phyloP scores from a whole-genome alignment of 805 yeast genomes.

The Metschnikowia noctiluminum region DNA sequence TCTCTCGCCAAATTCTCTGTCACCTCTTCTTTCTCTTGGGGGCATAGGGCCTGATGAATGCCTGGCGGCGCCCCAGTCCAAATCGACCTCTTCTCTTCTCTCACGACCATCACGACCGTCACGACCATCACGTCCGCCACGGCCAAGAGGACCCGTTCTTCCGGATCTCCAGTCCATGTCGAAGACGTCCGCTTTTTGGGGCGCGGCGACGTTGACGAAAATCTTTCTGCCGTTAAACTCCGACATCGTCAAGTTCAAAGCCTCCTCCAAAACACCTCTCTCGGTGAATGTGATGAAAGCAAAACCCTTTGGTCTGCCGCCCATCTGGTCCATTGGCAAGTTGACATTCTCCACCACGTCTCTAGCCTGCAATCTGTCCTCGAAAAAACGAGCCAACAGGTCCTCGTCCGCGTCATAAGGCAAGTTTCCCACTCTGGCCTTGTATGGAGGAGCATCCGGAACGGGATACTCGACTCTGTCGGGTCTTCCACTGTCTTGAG shows the following conservation, averaged over 20 bases:
- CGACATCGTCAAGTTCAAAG: conserved; percentile 43
- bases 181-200: conserved; percentile 44
- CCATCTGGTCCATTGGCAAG: conserved; percentile 64
- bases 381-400: conserved; percentile 58
- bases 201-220: conserved; percentile 58
- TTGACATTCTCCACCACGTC: conserved; percentile 59
- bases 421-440: conserved; percentile 83
- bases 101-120: conserved; percentile 23
- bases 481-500: conserved; percentile 26
- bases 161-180: conserved; percentile 46
- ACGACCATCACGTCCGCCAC: conserved; percentile 19
- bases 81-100: conserved; percentile 48
- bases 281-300: conserved; percentile 51
- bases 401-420: conserved; percentile 78
- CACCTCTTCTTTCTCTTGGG: conserved; percentile 25
- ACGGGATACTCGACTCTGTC: conserved; percentile 74
- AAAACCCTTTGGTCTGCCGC: conserved; percentile 60
- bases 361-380: conserved; percentile 49
- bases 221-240: conserved; percentile 49
- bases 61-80: conserved; percentile 51
- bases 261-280: conserved; percentile 48
- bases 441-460: conserved; percentile 89
- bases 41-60: conserved; percentile 10
- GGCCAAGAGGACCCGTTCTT: conserved; percentile 25
- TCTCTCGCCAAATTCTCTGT: conserved; percentile 16